These are phyloP conservation scores for Penicillium sp. DNA, from an alignment of 2,329 filamentous ascomycete genomes.

Conservation along the genomic window DNA sequence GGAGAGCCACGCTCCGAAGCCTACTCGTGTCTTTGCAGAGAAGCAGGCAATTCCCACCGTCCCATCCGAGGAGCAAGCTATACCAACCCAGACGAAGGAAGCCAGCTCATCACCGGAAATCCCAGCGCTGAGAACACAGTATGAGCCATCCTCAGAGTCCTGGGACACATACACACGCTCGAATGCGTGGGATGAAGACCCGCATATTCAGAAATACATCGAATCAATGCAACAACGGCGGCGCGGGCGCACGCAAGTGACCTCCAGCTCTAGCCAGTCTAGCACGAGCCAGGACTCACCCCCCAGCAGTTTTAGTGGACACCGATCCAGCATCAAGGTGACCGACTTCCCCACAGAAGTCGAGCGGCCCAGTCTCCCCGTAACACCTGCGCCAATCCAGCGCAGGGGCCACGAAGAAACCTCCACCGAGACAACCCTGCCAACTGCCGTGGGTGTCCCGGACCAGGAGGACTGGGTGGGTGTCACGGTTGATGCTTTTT, in stretches of 20 bases:
- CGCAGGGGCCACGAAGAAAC: constrained; percentile 55
- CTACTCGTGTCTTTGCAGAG: constrained; percentile 48
- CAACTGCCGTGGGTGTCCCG: constrained; percentile 75
- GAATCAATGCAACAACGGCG: constrained; percentile 65
- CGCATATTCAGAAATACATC: constrained; percentile 83
- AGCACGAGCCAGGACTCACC: constrained; percentile 7
- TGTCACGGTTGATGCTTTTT: constrained; percentile 49
- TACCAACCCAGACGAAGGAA: neutral
- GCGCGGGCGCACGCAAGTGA: constrained; percentile 46
- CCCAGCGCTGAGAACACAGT: constrained; percentile 6
- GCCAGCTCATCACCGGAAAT: constrained; percentile 1
- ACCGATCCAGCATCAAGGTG: constrained; percentile 59
- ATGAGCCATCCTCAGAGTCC: constrained; percentile 43
- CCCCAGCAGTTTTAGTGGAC: constrained; percentile 11
- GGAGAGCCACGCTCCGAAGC: constrained; percentile 64
- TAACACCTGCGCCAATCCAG: constrained; percentile 77
- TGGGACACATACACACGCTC: constrained; percentile 69
- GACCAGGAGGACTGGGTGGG: constrained; percentile 92
- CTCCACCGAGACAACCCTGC: constrained; percentile 48
- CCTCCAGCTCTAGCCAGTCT: constrained; percentile 19
- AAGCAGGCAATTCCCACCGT: constrained; percentile 23
- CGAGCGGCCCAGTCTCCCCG: constrained; percentile 81
- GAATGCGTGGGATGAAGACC: constrained; percentile 92
- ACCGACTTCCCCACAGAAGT: constrained; percentile 81
- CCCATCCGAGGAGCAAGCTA: constrained; percentile 8